Percentiles rank a stretch among this genome's conserved stretches.
Evolutionary conservation across 176 grass and related monocot species (phyloP).

Genomic region (Aegilops bicornis): DNA sequence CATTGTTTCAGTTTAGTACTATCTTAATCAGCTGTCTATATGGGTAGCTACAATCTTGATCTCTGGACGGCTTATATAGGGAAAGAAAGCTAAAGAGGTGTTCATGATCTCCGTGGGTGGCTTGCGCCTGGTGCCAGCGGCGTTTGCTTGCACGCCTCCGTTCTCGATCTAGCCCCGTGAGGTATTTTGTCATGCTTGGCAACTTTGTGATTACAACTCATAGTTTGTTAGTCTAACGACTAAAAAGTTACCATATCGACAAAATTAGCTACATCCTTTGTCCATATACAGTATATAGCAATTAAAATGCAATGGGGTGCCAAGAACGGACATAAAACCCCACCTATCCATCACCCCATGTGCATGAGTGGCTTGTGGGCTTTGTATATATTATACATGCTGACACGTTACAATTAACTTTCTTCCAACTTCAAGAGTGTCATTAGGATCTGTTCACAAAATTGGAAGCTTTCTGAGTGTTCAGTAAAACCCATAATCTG

Average conservation of each 20-base stretch:
- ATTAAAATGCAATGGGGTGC: neutral
- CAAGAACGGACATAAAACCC: no score
- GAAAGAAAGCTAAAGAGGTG: neutral
- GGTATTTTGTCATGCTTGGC: neutral
- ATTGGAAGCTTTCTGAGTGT: no score
- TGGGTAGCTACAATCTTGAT: neutral
- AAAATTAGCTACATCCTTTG: neutral
- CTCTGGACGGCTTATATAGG: neutral
- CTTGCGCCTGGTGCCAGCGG: neutral
- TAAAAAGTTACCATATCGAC: neutral
- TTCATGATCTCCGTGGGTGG: neutral
- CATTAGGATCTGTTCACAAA: no score
- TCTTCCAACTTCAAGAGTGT: no score
- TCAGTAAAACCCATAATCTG: no score
- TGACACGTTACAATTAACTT: no score
- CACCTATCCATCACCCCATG: no score
- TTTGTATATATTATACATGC: no score
- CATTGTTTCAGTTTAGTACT: neutral
- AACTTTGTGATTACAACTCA: neutral
- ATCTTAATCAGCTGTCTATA: neutral
- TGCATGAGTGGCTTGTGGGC: no score
- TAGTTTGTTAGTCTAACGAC: neutral
- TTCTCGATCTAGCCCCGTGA: neutral
- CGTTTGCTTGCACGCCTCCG: neutral
- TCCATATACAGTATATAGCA: neutral